These are phyloP conservation scores for Sorghum bicolor DNA, from an alignment of 176 grass and related monocot genomes.

Conservation along the genomic window Sorghum_bicolor_NCBIv3 NC_012872.2:61320001-61320500, in stretches of 20 bases:
- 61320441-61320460: too few relatives aligned
- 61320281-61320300: background rate
- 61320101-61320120: constrained; percentile 27
- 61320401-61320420: too few relatives aligned
- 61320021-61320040: background rate
- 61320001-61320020: background rate
- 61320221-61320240: constrained; percentile 20
- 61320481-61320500: too few relatives aligned
- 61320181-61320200: background rate
- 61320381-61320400: too few relatives aligned
- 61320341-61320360: too few relatives aligned
- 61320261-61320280: constrained; percentile 17
- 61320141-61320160: background rate
- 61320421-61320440: too few relatives aligned
- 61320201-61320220: constrained; percentile 19
- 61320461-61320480: too few relatives aligned
- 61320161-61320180: constrained; percentile 1
- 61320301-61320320: background rate
- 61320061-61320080: background rate
- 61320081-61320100: constrained; percentile 17
- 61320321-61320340: too few relatives aligned
- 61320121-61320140: background rate
- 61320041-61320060: background rate
- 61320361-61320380: too few relatives aligned
- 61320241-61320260: background rate